Evolutionary conservation across 108 stramenopile genomes (phyloP).

Genomic region (Cyclotella atomus): DNA sequence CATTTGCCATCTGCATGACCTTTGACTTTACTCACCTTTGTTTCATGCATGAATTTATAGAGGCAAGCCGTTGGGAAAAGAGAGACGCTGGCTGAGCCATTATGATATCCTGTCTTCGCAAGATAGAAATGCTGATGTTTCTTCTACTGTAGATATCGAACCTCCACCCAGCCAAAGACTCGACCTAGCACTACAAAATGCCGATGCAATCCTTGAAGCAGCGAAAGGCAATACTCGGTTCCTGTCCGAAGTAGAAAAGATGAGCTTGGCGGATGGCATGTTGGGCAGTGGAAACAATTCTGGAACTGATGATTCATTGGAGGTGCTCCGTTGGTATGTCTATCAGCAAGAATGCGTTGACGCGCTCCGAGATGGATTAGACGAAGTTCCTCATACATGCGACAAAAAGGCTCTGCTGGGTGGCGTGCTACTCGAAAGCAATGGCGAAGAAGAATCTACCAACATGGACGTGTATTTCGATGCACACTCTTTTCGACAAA

Average conservation of each 20-base stretch:
- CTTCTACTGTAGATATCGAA: no score
- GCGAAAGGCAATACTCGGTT: constrained; percentile 64
- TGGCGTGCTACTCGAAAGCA: constrained; percentile 33
- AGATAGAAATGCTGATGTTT: no score
- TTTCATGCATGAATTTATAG: no score
- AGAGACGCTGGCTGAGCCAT: constrained; percentile 82
- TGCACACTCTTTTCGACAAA: no score
- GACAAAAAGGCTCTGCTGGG: constrained; percentile 56
- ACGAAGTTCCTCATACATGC: constrained; percentile 59
- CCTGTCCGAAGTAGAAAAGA: constrained; percentile 77
- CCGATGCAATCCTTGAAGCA: constrained; percentile 59
- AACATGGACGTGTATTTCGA: constrained; percentile 21
- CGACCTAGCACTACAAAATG: constrained; percentile 59
- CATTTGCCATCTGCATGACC: neutral
- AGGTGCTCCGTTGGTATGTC: constrained; percentile 82
- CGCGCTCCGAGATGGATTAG: constrained; percentile 52
- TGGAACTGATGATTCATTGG: constrained; percentile 56
- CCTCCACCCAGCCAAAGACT: constrained; percentile 21
- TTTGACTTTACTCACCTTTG: neutral
- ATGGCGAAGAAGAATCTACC: constrained; percentile 11
- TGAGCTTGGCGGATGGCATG: constrained; percentile 57
- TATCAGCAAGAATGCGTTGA: constrained; percentile 72
- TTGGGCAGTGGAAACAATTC: constrained; percentile 42
- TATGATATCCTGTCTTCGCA: constrained; percentile 49
- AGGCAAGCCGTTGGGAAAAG: constrained; percentile 80